These are phyloP conservation scores for Fusarium sarcochroum DNA, from an alignment of 2,329 filamentous ascomycete species.

Conservation along the genomic window DNA sequence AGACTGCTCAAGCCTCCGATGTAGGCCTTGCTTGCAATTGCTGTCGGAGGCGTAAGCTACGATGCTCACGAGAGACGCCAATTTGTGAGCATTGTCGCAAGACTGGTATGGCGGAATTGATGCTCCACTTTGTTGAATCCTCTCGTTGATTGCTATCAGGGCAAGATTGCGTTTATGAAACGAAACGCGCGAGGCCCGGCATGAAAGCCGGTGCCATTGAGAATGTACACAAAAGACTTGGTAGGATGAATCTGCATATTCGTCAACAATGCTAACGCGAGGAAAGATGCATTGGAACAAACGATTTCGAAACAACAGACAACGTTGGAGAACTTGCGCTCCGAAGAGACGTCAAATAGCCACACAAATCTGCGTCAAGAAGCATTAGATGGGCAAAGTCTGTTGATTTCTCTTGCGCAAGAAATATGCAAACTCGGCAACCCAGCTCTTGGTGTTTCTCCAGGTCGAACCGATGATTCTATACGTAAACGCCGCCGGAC, in stretches of 20 bases:
- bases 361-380: background rate
- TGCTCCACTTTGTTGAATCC: accelerated
- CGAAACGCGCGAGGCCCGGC: conserved; percentile 54
- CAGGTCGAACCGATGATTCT: background rate
- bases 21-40: conserved; percentile 31
- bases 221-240: conserved; percentile 52
- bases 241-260: background rate
- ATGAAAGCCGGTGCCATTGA: conserved; percentile 57
- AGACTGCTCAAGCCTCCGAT: conserved; percentile 4
- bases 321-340: conserved; percentile 8
- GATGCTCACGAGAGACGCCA: conserved; percentile 38
- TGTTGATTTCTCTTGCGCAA: conserved; percentile 25
- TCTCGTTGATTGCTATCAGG: background rate
- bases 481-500: conserved; percentile 22
- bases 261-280: background rate
- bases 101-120: conserved; percentile 4
- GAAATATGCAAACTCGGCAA: conserved; percentile 23
- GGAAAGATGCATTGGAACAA: conserved; percentile 28
- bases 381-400: background rate
- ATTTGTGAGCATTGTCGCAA: conserved; percentile 33
- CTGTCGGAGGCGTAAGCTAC: conserved; percentile 36
- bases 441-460: background rate
- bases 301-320: conserved; percentile 32
- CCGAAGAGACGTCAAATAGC: background rate
- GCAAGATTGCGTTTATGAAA: conserved; percentile 22